Conservation (phyloP, 2,329 filamentous ascomycete genomes). For the Venturia asperata region DNA sequence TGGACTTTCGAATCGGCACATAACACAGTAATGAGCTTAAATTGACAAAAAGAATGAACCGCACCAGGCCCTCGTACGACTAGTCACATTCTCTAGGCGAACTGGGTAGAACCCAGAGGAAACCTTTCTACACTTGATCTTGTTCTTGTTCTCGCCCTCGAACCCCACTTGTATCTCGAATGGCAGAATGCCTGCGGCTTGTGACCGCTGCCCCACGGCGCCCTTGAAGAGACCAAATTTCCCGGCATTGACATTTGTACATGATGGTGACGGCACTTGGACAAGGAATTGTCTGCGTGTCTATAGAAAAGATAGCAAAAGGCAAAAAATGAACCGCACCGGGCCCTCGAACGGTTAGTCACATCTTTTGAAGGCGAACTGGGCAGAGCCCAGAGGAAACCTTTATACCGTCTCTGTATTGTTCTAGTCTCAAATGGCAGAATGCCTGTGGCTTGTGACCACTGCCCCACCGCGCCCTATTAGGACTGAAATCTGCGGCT, state of each 20-base stretch:
- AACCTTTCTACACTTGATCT: neutral
- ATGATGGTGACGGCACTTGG: neutral
- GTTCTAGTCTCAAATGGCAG: neutral
- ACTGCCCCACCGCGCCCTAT: neutral
- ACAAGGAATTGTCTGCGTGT: too few relatives aligned
- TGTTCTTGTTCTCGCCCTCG: too few relatives aligned
- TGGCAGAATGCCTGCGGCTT: neutral
- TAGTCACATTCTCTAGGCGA: neutral
- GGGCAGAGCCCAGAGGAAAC: constrained; percentile 2
- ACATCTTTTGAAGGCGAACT: neutral
- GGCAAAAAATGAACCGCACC: constrained; percentile 1
- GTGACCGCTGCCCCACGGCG: neutral
- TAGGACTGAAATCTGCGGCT: too few relatives aligned
- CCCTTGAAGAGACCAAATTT: neutral
- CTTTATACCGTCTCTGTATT: neutral
- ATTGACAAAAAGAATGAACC: neutral
- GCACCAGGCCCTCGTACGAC: constrained; percentile 5
- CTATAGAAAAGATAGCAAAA: neutral
- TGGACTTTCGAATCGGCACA: too few relatives aligned
- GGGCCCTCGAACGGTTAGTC: neutral
- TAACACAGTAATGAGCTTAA: too few relatives aligned
- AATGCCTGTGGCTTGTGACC: constrained; percentile 1
- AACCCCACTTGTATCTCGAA: neutral
- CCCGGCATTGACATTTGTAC: neutral
- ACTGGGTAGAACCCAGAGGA: neutral